A percentile compares a stretch with the other conserved stretches of the same genome.
Evolutionary conservation across 768 basidiomycete genomes (phyloP).

Genomic region (Steccherinum ochraceum): DNA sequence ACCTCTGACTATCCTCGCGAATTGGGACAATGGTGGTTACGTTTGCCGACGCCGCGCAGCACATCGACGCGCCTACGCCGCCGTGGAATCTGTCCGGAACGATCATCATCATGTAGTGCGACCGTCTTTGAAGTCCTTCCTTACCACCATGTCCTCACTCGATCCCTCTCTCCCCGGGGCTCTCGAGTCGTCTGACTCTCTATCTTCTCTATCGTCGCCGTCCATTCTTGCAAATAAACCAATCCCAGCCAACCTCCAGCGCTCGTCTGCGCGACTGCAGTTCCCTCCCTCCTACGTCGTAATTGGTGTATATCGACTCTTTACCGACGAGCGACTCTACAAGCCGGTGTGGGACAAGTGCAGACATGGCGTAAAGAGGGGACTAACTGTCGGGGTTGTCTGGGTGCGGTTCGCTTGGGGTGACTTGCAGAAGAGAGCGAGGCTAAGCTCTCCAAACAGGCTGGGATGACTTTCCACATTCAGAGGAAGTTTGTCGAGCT

Average conservation of each 20-base stretch:
- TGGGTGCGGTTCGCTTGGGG: conserved; percentile 46
- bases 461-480: conserved; percentile 60
- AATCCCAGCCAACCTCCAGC: conserved; percentile 41
- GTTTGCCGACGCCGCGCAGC: too few relatives aligned
- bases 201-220: background rate
- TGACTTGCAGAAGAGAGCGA: too few relatives aligned
- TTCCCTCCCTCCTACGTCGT: conserved; percentile 81
- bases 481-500: conserved; percentile 61
- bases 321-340: conserved; percentile 65
- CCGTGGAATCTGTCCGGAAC: too few relatives aligned
- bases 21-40: too few relatives aligned
- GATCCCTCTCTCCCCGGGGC: background rate
- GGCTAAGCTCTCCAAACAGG: conserved; percentile 30
- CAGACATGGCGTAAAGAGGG: conserved; percentile 66
- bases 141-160: background rate
- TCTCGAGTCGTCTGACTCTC: background rate
- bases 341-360: conserved; percentile 83
- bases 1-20: too few relatives aligned
- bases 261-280: conserved; percentile 56
- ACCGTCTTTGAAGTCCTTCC: too few relatives aligned
- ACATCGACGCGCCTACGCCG: too few relatives aligned
- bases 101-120: too few relatives aligned
- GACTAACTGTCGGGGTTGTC: conserved; percentile 56
- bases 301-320: conserved; percentile 79
- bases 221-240: too few relatives aligned